phyloP scores from a whole-genome alignment of 768 basidiomycete genomes.

The Russula brevipes region DNA sequence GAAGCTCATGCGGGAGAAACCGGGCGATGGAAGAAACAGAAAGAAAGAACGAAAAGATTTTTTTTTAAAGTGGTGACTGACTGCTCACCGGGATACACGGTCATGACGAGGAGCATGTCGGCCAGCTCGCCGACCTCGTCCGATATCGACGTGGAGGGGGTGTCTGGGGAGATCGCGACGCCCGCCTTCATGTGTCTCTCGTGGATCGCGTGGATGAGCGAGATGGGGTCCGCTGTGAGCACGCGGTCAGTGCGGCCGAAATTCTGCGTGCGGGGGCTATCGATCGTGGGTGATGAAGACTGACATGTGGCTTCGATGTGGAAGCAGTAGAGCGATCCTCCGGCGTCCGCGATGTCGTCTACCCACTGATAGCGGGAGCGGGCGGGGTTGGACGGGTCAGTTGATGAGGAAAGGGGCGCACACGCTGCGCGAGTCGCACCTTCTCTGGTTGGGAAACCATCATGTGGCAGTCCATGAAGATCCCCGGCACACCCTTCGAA shows the following conservation, averaged over 20 bases:
- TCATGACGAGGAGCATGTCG: conserved; percentile 98
- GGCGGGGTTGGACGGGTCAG: background rate
- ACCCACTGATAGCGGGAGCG: conserved; percentile 71
- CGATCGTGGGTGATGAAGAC: conserved; percentile 28
- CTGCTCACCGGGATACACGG: conserved; percentile 78
- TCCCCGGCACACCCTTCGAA: conserved; percentile 79
- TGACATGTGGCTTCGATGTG: conserved; percentile 90
- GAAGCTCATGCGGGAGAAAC: background rate
- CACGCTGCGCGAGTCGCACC: conserved; percentile 37
- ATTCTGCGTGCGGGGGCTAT: background rate
- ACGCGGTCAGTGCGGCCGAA: conserved; percentile 1
- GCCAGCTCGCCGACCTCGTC: conserved; percentile 76
- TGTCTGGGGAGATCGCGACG: conserved; percentile 95
- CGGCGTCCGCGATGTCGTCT: conserved; percentile 90
- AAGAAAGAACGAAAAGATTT: no score
- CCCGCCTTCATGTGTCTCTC: conserved; percentile 87
- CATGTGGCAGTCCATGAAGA: conserved; percentile 99
- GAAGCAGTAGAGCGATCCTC: conserved; percentile 93
- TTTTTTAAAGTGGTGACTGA: no score
- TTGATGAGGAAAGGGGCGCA: background rate
- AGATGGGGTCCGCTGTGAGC: conserved; percentile 56
- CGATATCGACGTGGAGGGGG: conserved; percentile 82
- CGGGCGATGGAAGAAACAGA: no score
- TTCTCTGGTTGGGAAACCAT: conserved; percentile 94
- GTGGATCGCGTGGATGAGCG: conserved; percentile 78